Conservation (phyloP, 371 early-diverging fungal genomes). For the Saksenaea oblongispora region DNA sequence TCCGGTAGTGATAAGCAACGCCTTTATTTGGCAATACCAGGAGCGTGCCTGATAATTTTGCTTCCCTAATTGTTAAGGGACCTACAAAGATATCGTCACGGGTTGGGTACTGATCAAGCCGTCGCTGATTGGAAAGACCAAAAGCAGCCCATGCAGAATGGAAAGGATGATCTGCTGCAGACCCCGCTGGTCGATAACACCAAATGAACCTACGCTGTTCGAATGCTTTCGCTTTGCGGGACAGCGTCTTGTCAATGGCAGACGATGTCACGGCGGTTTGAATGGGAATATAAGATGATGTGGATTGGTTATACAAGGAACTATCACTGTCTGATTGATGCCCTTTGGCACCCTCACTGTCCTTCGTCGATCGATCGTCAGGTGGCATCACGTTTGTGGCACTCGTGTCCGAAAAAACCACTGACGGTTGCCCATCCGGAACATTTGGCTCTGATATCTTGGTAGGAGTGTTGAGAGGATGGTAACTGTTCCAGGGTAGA, state of each 20-base stretch:
- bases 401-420: not conserved
- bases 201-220: conserved; percentile 14
- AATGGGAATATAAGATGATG: not conserved
- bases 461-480: not conserved
- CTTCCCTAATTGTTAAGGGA: conserved; percentile 7
- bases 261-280: not conserved
- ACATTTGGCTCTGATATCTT: not conserved
- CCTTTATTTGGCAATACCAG: conserved; percentile 12
- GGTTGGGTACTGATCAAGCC: conserved; percentile 9
- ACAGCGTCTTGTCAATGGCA: not conserved
- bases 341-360: not conserved
- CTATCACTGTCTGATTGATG: not conserved
- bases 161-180: not conserved
- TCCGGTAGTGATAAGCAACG: conserved; percentile 21
- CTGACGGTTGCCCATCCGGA: not conserved
- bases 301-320: not conserved
- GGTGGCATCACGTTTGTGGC: not conserved
- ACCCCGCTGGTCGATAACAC: conserved; percentile 20
- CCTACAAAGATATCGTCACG: not conserved
- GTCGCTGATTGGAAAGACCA: conserved; percentile 15
- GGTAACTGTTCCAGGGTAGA: not conserved
- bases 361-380: not conserved
- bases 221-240: conserved; percentile 10
- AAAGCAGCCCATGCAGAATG: conserved; percentile 20
- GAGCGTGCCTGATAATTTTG: conserved; percentile 19